Evolutionary conservation across 78 protist genomes (phyloP).

Genomic region (Mastigamoeba balamuthi): DNA sequence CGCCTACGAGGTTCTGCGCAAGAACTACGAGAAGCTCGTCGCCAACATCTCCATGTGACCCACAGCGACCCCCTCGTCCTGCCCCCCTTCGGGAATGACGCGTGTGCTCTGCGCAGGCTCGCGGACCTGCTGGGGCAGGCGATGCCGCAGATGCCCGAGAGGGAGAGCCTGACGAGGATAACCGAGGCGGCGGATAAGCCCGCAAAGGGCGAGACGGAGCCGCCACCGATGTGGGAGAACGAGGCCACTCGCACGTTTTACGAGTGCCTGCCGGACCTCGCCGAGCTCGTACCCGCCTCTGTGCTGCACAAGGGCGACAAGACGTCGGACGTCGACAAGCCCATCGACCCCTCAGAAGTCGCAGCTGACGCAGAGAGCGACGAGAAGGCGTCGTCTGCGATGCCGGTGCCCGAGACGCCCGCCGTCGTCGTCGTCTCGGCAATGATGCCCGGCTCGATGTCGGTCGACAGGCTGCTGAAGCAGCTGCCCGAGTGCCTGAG

Average conservation of each 20-base stretch:
- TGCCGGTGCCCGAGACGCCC: no score
- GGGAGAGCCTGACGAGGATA: background rate
- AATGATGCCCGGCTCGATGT: no score
- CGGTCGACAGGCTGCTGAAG: background rate
- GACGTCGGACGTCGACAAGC: no score
- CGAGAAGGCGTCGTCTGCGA: background rate
- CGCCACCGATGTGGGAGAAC: slow-evolving; percentile 4
- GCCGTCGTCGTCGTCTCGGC: no score
- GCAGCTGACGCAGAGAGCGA: background rate
- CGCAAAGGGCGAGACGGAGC: background rate
- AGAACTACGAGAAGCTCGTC: slow-evolving; percentile 34
- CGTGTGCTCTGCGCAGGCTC: background rate
- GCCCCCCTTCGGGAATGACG: no score
- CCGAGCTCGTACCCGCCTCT: slow-evolving; percentile 8
- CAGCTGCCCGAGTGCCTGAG: background rate
- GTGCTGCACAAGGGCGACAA: no score
- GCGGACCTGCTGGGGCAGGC: slow-evolving; percentile 2
- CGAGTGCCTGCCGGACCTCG: background rate
- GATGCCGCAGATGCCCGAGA: background rate
- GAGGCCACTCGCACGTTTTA: slow-evolving; percentile 11
- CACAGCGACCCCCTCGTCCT: background rate
- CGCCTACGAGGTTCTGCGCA: slow-evolving; percentile 21
- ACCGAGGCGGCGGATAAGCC: background rate
- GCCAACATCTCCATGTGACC: slow-evolving; percentile 14
- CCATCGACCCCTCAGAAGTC: background rate